phyloP scores from a whole-genome alignment of 768 basidiomycete genomes.

The Hygrocybe coccinea region DNA sequence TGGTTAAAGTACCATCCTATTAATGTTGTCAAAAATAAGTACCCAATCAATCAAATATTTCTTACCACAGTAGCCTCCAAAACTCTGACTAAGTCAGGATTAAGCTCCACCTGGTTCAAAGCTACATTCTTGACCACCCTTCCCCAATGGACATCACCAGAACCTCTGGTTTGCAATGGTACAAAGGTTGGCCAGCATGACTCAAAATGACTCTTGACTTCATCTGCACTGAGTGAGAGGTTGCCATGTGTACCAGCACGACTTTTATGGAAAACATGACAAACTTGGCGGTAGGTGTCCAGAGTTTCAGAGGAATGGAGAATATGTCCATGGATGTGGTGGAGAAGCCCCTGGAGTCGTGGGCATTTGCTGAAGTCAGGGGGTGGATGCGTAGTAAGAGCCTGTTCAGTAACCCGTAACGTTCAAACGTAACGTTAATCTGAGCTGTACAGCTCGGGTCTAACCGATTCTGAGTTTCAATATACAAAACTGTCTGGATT shows the following conservation, averaged over 20 bases:
- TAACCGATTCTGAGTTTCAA: too few relatives aligned
- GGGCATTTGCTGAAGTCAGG: not conserved
- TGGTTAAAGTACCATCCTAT: not conserved
- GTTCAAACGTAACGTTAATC: too few relatives aligned
- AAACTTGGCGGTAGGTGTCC: not conserved
- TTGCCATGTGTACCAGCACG: not conserved
- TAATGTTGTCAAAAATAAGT: not conserved
- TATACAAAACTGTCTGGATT: too few relatives aligned
- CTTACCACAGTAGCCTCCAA: not conserved
- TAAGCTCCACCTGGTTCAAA: not conserved
- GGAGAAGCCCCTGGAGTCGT: not conserved
- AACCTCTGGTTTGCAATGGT: not conserved
- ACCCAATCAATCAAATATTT: not conserved
- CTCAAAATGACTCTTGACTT: not conserved
- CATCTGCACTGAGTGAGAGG: not conserved
- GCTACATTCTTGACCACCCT: not conserved
- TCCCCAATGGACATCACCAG: not conserved
- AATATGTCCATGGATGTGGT: not conserved
- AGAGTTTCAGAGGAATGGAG: not conserved
- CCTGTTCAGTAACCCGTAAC: too few relatives aligned
- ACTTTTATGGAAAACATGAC: not conserved
- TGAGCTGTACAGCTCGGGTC: too few relatives aligned
- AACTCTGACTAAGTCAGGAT: not conserved
- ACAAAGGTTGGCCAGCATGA: not conserved
- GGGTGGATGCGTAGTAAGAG: not conserved